phyloP scores from a whole-genome alignment of 1,139 yeast genomes.

The Yamadazyma triangularis region DNA sequence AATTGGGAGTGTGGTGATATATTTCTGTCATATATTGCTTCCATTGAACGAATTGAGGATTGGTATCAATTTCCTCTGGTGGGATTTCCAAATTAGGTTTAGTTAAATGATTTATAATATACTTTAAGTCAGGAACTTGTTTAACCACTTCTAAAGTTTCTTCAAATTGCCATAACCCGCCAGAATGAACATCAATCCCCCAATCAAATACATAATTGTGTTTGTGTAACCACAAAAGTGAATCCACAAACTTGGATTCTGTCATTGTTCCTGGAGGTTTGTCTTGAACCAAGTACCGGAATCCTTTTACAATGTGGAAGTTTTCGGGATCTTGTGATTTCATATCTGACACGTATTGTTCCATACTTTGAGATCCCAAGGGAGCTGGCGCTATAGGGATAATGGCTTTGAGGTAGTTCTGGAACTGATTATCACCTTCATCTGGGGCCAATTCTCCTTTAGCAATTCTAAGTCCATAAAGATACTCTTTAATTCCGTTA shows the following conservation, averaged over 20 bases:
- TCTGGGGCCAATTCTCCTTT: constrained; percentile 7
- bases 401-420: constrained; percentile 9
- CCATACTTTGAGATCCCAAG: constrained; percentile 9
- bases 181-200: constrained; percentile 34
- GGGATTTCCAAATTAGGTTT: constrained; percentile 27
- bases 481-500: constrained; percentile 11
- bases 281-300: constrained; percentile 37
- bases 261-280: constrained; percentile 30
- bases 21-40: constrained; percentile 15
- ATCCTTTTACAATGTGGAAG: constrained; percentile 22
- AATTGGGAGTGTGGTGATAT: constrained; percentile 15
- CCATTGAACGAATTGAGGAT: constrained; percentile 12
- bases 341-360: constrained; percentile 7
- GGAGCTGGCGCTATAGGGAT: constrained; percentile 17
- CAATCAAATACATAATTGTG: constrained; percentile 28
- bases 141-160: constrained; percentile 21
- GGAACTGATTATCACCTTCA: constrained; percentile 11
- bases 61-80: constrained; percentile 1
- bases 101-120: constrained; percentile 34
- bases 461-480: constrained; percentile 8
- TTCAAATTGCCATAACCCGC: constrained; percentile 35
- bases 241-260: constrained; percentile 17
- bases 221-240: constrained; percentile 25
- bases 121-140: constrained; percentile 19
- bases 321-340: constrained; percentile 4